Evolutionary conservation across 164 flowering plant species (phyloP).

Genomic region (Chloranthus sessilifolius): DNA sequence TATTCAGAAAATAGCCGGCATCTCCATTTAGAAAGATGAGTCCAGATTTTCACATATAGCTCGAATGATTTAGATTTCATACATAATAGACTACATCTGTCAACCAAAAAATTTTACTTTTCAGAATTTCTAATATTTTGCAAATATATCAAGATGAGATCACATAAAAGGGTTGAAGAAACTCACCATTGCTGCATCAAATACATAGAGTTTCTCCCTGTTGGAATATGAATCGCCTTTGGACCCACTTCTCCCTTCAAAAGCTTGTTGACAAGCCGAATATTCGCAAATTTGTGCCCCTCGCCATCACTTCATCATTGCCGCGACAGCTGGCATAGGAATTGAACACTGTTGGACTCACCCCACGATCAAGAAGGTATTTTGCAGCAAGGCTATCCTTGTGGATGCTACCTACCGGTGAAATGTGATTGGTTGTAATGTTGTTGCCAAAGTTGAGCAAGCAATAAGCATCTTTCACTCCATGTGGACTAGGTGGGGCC

Average conservation of each 20-base stretch:
- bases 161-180: too few species aligned
- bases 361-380: slow-evolving; percentile 57
- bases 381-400: slow-evolving; percentile 80
- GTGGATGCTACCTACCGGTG: slow-evolving; percentile 75
- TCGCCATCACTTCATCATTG: slow-evolving; percentile 74
- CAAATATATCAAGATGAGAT: too few species aligned
- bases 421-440: slow-evolving; percentile 74
- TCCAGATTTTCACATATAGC: too few species aligned
- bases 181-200: slow-evolving; percentile 60
- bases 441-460: slow-evolving; percentile 73
- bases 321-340: slow-evolving; percentile 79
- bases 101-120: too few species aligned
- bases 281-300: slow-evolving; percentile 79
- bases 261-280: slow-evolving; percentile 64
- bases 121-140: too few species aligned
- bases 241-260: slow-evolving; percentile 74
- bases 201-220: slow-evolving; percentile 65
- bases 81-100: too few species aligned
- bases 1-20: too few species aligned
- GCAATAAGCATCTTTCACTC: slow-evolving; percentile 74
- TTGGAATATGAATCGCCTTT: slow-evolving; percentile 62
- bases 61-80: too few species aligned
- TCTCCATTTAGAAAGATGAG: too few species aligned
- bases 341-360: slow-evolving; percentile 57
- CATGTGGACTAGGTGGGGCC: slow-evolving; percentile 65